Conservation (phyloP, 2,329 filamentous ascomycete species). For the Fusarium sublunatum region DNA sequence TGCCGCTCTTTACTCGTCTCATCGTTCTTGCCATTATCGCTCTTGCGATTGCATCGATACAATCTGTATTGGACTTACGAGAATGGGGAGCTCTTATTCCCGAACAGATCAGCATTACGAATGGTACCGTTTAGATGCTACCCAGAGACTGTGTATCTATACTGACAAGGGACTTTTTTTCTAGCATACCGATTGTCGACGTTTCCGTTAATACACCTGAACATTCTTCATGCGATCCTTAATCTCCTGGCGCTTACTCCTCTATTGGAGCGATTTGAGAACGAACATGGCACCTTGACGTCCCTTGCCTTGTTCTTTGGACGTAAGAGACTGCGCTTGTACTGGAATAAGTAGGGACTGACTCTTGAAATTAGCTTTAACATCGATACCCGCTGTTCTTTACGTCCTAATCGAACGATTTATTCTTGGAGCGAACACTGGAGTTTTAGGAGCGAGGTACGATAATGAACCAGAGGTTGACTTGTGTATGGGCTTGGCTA, state of each 20-base stretch:
- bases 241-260: constrained; percentile 85
- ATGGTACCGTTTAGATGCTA: constrained; percentile 63
- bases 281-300: constrained; percentile 89
- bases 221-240: constrained; percentile 81
- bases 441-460: constrained; percentile 78
- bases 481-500: not conserved
- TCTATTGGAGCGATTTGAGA: constrained; percentile 93
- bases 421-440: constrained; percentile 15
- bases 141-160: not conserved
- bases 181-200: constrained; percentile 93
- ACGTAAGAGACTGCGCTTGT: constrained; percentile 69
- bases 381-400: constrained; percentile 81
- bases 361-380: constrained; percentile 68
- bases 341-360: constrained; percentile 2
- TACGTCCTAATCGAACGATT: constrained; percentile 84
- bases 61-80: constrained; percentile 76
- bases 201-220: constrained; percentile 86
- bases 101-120: constrained; percentile 75
- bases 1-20: constrained; percentile 87
- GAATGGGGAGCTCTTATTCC: constrained; percentile 85
- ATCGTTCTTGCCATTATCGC: constrained; percentile 72
- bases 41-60: constrained; percentile 73
- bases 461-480: constrained; percentile 31
- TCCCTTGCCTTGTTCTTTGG: constrained; percentile 90
- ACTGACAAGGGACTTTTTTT: constrained; percentile 13